A percentile compares a stretch with the other conserved stretches of the same genome.
Evolutionary conservation across 2,329 filamentous ascomycete genomes (phyloP).

Genomic region (Zymoseptoria pseudotritici): DNA sequence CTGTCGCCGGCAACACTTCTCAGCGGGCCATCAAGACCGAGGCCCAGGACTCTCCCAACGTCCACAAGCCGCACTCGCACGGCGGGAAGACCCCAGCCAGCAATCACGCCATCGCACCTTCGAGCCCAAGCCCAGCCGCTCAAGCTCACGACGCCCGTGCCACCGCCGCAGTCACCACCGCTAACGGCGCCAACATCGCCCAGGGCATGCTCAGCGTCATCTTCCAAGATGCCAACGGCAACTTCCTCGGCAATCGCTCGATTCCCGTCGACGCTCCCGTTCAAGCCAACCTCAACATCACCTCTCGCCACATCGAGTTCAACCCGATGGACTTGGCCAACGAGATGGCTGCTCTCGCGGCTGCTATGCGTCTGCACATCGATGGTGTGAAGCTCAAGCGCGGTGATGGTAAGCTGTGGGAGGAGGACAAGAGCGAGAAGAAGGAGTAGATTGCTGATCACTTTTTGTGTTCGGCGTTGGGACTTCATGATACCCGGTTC

Average conservation of each 20-base stretch:
- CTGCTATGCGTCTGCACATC: not conserved
- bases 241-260: not conserved
- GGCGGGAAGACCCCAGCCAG: too few species aligned
- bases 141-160: not conserved
- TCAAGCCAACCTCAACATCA: not conserved
- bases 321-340: not conserved
- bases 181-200: not conserved
- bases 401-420: not conserved
- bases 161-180: not conserved
- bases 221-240: not conserved
- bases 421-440: not conserved
- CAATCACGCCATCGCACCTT: not conserved
- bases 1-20: not conserved
- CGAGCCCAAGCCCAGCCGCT: not conserved
- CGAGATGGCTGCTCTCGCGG: not conserved
- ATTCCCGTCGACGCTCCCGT: not conserved
- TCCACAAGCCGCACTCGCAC: not conserved
- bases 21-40: not conserved
- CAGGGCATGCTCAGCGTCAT: not conserved
- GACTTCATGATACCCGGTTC: not conserved
- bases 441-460: not conserved
- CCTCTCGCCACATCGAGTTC: not conserved
- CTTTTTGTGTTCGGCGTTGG: not conserved
- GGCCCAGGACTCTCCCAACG: not conserved
- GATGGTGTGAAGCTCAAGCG: not conserved